Evolutionary conservation across 768 basidiomycete genomes (phyloP), one percentile per base, ranked within the genome.

Genomic region (Serendipita vermifera): DNA sequence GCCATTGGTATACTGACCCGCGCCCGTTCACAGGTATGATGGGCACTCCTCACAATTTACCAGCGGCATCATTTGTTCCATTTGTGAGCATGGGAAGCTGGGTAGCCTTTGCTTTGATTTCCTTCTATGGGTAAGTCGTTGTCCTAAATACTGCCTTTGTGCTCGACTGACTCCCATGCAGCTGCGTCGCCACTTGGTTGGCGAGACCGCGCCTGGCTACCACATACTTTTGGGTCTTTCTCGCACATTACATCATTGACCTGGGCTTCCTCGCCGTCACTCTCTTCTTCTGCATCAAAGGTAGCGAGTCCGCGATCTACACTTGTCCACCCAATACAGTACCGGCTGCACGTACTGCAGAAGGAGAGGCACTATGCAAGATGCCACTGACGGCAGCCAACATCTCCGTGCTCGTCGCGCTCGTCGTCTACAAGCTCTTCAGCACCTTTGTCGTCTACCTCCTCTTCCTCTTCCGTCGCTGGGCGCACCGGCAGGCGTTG

Each of bases 61-160:
- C 46, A 26, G 27, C 27, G 3, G 46, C 46, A 20, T 26, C 24
- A 29, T 26, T 51, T 29, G 46, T 51, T 15, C 46, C 46, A 3
- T 51, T 27, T n/a, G 46, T 51, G 9, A 31, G 46, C 17, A 51
- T 51, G 46, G 20, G 17, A 15, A 51, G 46, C 29, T 51, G 46
- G 46, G 27, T 51, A n/a, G 5, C 17, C n/a, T 31, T 51, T 22
- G 46, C 46, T 29, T n/a, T 51, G n/a, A 51, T 51, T 29, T 51
- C 46, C 27, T 31, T 51, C 9, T 51, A 27, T 31, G 46, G 46
- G 46, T 51, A 31, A 22, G 46, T 31, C 35, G 9, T n/a, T n/a
- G n/a, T n/a, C n/a, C n/a, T n/a, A n/a, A n/a, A 36, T 36, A 36
- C 35, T 36, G 9, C 35, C 35, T 36, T n/a, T n/a, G n/a, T 36